A percentile compares a stretch with the other conserved stretches of the same genome.
These are phyloP conservation scores for Xylaria sp. DNA, from an alignment of 2,329 filamentous ascomycete species.

Conservation along the genomic window DNA sequence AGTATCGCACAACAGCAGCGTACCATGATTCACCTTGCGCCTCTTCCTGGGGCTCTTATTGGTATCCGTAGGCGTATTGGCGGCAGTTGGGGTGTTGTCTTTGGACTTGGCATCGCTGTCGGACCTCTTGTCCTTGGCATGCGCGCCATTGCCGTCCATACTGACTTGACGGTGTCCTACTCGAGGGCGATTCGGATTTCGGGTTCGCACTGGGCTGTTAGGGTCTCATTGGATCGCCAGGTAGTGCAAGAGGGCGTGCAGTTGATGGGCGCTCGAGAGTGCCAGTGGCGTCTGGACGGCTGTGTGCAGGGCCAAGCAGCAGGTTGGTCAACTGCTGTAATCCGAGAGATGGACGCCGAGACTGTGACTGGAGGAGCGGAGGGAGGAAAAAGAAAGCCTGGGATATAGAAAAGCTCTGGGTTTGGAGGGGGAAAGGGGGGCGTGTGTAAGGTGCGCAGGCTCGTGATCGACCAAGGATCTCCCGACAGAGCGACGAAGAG, in stretches of 20 bases:
- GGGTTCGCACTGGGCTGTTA: slow-evolving; percentile 52
- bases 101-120: slow-evolving; percentile 54
- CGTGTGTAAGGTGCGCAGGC: slow-evolving; percentile 38
- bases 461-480: slow-evolving; percentile 47
- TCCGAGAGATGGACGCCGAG: slow-evolving; percentile 39
- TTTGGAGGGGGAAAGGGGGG: slow-evolving; percentile 21
- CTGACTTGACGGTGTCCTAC: slow-evolving; percentile 45
- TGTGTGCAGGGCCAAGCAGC: slow-evolving; percentile 54
- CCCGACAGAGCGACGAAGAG: slow-evolving; percentile 26
- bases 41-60: slow-evolving; percentile 79
- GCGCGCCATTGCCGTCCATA: slow-evolving; percentile 52
- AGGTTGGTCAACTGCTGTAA: slow-evolving; percentile 44
- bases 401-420: slow-evolving; percentile 24
- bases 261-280: slow-evolving; percentile 55
- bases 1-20: slow-evolving; percentile 62
- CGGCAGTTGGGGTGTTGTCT: slow-evolving; percentile 49
- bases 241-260: slow-evolving; percentile 58
- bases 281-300: slow-evolving; percentile 52
- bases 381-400: slow-evolving; percentile 37
- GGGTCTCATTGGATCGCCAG: slow-evolving; percentile 57
- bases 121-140: slow-evolving; percentile 55
- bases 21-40: slow-evolving; percentile 91
- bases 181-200: slow-evolving; percentile 43
- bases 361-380: slow-evolving; percentile 27
- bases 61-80: slow-evolving; percentile 48